Evolutionary conservation across 345 rosid species (phyloP).

Genomic region (Cochlearia excelsa): DNA sequence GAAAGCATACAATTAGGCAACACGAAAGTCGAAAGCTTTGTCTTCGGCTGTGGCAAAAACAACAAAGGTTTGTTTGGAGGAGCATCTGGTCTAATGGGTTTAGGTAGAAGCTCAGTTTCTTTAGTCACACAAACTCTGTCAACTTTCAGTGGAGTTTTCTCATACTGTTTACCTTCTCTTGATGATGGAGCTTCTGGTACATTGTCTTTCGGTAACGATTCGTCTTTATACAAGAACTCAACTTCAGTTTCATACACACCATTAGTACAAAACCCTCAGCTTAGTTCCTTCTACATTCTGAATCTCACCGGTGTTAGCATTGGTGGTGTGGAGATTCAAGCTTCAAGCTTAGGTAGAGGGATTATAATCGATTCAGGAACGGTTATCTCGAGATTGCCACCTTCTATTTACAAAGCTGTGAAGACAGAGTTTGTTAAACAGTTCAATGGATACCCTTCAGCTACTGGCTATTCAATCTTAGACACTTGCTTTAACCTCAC

Average conservation of each 20-base stretch:
- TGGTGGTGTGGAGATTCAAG: constrained; percentile 51
- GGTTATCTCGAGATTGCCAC: constrained; percentile 72
- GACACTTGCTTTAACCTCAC: constrained; percentile 87
- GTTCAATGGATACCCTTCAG: constrained; percentile 59
- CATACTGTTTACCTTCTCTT: constrained; percentile 78
- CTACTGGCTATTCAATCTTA: constrained; percentile 67
- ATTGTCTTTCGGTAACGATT: constrained; percentile 56
- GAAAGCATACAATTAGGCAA: constrained; percentile 54
- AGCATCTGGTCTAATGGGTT: constrained; percentile 83
- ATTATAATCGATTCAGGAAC: constrained; percentile 86
- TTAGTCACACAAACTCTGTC: constrained; percentile 58
- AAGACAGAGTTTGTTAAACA: constrained; percentile 70
- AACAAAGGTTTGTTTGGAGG: constrained; percentile 81
- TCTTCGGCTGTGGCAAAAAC: constrained; percentile 81
- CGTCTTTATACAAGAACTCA: constrained; percentile 54
- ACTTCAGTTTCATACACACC: constrained; percentile 65
- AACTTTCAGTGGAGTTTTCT: constrained; percentile 66
- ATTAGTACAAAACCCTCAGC: constrained; percentile 55
- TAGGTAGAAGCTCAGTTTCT: constrained; percentile 73
- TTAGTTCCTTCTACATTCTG: constrained; percentile 68
- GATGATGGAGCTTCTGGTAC: constrained; percentile 69
- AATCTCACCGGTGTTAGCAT: constrained; percentile 66
- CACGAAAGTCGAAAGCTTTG: constrained; percentile 41
- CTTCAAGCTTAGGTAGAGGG: constrained; percentile 44
- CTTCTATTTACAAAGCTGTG: constrained; percentile 63